Base-by-base conservation (phyloP, 495 filamentous ascomycete species). In the Podospora pseudocomata region DNA sequence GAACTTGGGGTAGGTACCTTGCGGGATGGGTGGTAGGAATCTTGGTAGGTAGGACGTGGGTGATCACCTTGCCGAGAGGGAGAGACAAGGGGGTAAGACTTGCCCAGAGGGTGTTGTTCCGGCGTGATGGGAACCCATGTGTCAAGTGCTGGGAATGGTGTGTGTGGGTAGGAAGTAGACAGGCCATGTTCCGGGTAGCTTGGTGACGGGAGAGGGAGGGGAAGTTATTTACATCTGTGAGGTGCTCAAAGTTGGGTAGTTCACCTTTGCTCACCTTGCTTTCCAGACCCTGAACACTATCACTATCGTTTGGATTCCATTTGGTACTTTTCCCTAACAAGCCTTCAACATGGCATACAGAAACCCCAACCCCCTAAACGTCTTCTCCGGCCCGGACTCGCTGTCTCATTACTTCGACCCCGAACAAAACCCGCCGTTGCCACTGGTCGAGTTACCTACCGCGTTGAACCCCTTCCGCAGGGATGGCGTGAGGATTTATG, bases 401-500 rank as follows among this genome's bases (percentile, higher is more conserved):
- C 67, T 89, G 68, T 79, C 76, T 65, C 77, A 86, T 49, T 89
- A 86, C 76, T 87, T 87, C 65, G 77, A 88, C 69, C 87, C 87
- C 0, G 85, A 88, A 63, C 77, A 73, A 11, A 77, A 81, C 59
- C 87, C 87, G 26, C 85, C 84, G 3, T 67, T 89, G 23, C 87
- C 87, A 9, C 78, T 89, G 9, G 86, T 89, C 18, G 87, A 89
- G 75, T 75, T 89, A 4, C 87, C 87, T 6, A 77, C 78, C 44
- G 71, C 79, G 55, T 73, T 89, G 67, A 89, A 89, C 67, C 86
- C 87, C 11, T 85, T 81, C 61, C 74, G 80, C 30, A 34, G 80
- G 28, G 85, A 89, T 84, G 85, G 84, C 4, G 84, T 89, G 13
- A 81, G 86, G 19, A 86, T 89, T 63, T 89, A 86, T 70, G 86